A percentile compares a stretch with the other conserved stretches of the same genome.
Conservation (phyloP, 768 basidiomycete species). For the Mycena haematopus region DNA sequence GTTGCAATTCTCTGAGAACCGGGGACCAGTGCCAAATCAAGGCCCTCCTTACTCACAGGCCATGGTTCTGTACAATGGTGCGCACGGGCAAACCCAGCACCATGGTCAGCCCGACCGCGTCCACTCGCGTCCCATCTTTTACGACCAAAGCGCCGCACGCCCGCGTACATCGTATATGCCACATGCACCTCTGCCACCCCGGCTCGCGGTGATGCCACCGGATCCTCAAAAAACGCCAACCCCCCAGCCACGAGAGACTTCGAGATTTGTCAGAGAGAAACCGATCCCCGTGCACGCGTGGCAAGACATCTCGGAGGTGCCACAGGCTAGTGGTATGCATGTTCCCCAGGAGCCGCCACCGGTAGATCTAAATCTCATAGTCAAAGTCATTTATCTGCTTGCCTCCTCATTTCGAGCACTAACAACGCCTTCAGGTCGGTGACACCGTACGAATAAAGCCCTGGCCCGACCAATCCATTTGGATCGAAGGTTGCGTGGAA, state of each 20-base stretch:
- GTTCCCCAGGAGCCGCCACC: not conserved
- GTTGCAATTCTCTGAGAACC: not conserved
- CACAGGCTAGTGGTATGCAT: conserved; percentile 10
- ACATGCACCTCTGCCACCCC: not conserved
- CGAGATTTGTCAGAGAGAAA: not conserved
- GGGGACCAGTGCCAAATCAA: not conserved
- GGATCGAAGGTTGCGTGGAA: conserved; percentile 21
- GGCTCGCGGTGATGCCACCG: not conserved
- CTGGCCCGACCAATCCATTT: conserved; percentile 11
- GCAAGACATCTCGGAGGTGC: conserved; percentile 5
- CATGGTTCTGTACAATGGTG: not conserved
- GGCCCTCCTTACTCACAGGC: not conserved
- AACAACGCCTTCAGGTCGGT: conserved; percentile 15
- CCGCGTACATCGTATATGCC: not conserved
- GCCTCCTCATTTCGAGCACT: not conserved
- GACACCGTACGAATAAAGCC: conserved; percentile 16
- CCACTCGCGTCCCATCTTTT: not conserved
- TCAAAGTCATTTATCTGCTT: not conserved
- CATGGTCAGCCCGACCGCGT: no score
- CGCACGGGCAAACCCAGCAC: no score
- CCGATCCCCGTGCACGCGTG: not conserved
- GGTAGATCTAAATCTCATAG: conserved; percentile 3
- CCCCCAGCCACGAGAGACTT: not conserved
- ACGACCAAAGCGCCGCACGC: not conserved
- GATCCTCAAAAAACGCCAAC: conserved; percentile 15